phyloP scores from a whole-genome alignment of 1,284 basidiomycete species.

The Cryptococcus sp. region DNA sequence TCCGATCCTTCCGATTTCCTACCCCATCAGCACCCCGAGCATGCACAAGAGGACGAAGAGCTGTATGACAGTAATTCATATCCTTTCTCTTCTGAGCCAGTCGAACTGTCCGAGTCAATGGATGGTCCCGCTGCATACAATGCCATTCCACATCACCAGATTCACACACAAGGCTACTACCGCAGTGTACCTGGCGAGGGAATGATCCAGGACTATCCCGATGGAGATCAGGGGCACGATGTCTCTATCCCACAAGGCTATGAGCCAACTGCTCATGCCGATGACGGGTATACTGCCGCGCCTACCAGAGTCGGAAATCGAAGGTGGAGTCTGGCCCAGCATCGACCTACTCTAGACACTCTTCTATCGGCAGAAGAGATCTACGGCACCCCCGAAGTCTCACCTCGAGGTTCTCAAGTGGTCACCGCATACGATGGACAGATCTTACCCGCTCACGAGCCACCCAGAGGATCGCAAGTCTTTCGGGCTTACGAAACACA shows the following conservation, averaged over 20 bases:
- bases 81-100: slow-evolving; percentile 12
- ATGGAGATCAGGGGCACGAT: too few relatives aligned
- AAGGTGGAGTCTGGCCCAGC: slow-evolving; percentile 13
- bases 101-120: slow-evolving; percentile 11
- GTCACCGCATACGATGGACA: slow-evolving; percentile 3
- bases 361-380: slow-evolving; percentile 13
- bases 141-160: not conserved
- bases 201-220: slow-evolving; percentile 3
- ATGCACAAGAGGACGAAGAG: not conserved
- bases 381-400: slow-evolving; percentile 8
- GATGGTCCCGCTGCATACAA: slow-evolving; percentile 3
- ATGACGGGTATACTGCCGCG: slow-evolving; percentile 24
- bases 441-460: not conserved
- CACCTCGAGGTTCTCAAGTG: slow-evolving; percentile 10
- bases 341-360: slow-evolving; percentile 24
- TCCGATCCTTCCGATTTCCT: slow-evolving; percentile 15
- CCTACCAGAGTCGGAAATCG: slow-evolving; percentile 15
- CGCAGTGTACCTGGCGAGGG: slow-evolving; percentile 2
- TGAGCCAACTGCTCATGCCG: not conserved
- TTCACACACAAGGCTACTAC: slow-evolving; percentile 6
- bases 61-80: slow-evolving; percentile 12
- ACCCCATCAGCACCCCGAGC: slow-evolving; percentile 5
- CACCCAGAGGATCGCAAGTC: too few relatives aligned
- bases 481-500: slow-evolving; percentile 3
- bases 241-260: not conserved